A percentile compares a stretch with the other conserved stretches of the same genome.
These are phyloP conservation scores for Suillus weaverae DNA, from an alignment of 768 basidiomycete genomes.

Conservation along the genomic window DNA sequence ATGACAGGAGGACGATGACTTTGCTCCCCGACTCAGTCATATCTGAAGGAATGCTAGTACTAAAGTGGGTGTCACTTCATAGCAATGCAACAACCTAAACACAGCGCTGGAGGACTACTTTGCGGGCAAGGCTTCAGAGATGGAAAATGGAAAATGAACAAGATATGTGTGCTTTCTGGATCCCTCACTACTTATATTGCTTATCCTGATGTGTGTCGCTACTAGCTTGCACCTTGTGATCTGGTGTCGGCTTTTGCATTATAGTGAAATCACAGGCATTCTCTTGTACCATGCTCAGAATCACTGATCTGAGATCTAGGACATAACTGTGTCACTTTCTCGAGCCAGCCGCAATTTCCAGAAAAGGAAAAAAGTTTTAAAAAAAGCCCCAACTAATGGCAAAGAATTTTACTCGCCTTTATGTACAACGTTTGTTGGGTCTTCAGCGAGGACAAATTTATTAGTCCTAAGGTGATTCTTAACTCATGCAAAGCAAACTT, in stretches of 20 bases:
- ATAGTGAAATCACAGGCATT: background rate
- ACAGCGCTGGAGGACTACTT: no score
- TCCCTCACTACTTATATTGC: no score
- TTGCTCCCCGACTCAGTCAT: background rate
- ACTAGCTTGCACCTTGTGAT: background rate
- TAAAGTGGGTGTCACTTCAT: no score
- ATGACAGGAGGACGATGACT: background rate
- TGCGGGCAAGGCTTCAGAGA: background rate
- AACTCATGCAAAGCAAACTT: background rate
- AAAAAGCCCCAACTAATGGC: background rate
- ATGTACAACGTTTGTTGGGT: slow-evolving; percentile 4
- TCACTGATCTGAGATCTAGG: background rate
- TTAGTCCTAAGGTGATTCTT: slow-evolving; percentile 17
- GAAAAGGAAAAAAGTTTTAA: no score
- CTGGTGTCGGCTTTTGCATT: background rate
- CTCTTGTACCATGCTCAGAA: background rate
- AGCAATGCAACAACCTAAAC: no score
- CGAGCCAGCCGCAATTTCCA: no score
- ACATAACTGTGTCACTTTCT: background rate
- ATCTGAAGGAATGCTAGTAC: background rate
- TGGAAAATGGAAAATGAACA: background rate
- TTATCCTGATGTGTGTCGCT: no score
- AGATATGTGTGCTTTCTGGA: no score
- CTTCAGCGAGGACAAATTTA: slow-evolving; percentile 11
- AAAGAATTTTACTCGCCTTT: slow-evolving; percentile 4